Percentiles rank a stretch among this genome's conserved stretches.
Evolutionary conservation across 495 filamentous ascomycete species (phyloP).

Genomic region (Trichoderma orchidacearum): DNA sequence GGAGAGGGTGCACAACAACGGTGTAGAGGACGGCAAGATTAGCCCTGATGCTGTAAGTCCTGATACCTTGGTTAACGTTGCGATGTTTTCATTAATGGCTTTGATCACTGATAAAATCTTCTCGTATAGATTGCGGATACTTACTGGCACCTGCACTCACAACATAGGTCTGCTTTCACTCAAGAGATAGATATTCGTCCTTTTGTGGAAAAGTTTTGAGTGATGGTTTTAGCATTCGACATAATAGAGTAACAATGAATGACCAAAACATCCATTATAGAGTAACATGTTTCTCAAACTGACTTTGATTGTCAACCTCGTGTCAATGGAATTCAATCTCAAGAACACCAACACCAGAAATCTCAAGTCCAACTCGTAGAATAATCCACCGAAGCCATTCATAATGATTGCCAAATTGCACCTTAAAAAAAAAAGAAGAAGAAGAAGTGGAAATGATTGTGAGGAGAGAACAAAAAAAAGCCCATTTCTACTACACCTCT

Average conservation of each 20-base stretch:
- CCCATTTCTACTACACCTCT: not conserved
- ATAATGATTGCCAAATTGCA: too few relatives aligned
- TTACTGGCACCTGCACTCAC: slow-evolving; percentile 83
- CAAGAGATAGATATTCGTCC: slow-evolving; percentile 77
- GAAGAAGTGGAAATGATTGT: too few relatives aligned
- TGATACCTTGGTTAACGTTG: not conserved
- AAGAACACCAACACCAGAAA: too few relatives aligned
- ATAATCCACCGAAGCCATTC: too few relatives aligned
- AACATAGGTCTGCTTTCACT: slow-evolving; percentile 67
- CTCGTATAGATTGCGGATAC: slow-evolving; percentile 67
- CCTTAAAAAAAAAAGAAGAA: not conserved
- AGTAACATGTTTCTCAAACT: too few relatives aligned
- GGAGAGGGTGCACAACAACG: slow-evolving; percentile 41
- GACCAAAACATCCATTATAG: not conserved
- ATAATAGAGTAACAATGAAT: not conserved
- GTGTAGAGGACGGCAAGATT: slow-evolving; percentile 56
- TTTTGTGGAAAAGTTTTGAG: slow-evolving; percentile 59
- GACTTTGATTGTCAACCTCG: too few relatives aligned
- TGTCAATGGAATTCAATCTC: too few relatives aligned
- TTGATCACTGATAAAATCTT: too few relatives aligned
- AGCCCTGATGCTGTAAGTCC: slow-evolving; percentile 63
- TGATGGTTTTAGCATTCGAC: not conserved
- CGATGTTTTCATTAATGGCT: not conserved
- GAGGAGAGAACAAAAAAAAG: not conserved
- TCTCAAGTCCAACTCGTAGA: too few relatives aligned